A percentile compares a stretch with the other conserved stretches of the same genome.
Conservation (phyloP, 352 stramenopile genomes). For the Discostella stelligera region DNA sequence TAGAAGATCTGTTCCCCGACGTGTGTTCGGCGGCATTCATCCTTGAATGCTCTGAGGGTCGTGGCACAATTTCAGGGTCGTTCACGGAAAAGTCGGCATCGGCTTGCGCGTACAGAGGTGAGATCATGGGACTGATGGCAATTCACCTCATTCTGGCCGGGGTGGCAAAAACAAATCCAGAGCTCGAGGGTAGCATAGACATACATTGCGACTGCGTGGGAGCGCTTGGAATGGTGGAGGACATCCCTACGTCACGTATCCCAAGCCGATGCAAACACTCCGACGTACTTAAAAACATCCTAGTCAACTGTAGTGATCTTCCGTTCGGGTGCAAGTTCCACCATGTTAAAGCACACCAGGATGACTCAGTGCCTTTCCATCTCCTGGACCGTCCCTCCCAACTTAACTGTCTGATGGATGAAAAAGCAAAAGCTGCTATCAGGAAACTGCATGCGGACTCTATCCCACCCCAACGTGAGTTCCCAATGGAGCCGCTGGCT, state of each 20-base stretch:
- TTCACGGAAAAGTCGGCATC: not conserved
- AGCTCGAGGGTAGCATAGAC: not conserved
- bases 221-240: not conserved
- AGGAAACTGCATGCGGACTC: not conserved
- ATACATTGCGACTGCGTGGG: slow-evolving; percentile 11
- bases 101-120: slow-evolving; percentile 12
- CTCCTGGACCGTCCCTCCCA: not conserved
- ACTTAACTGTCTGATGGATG: not conserved
- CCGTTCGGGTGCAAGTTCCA: slow-evolving; percentile 1
- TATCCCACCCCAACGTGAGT: not conserved
- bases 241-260: slow-evolving; percentile 3
- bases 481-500: not conserved
- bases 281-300: slow-evolving; percentile 16
- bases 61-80: not conserved
- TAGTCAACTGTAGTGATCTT: slow-evolving; percentile 10
- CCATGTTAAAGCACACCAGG: slow-evolving; percentile 10
- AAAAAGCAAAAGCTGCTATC: not conserved
- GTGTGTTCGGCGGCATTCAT: slow-evolving; percentile 3
- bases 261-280: slow-evolving; percentile 3
- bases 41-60: not conserved
- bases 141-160: slow-evolving; percentile 7
- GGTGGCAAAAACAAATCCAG: slow-evolving; percentile 1
- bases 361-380: not conserved
- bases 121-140: slow-evolving; percentile 15
- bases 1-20: slow-evolving; percentile 12